Percentiles rank a stretch among this genome's conserved stretches.
These are phyloP conservation scores for Thelonectria discophora DNA, from an alignment of 2,329 filamentous ascomycete species.

Conservation along the genomic window DNA sequence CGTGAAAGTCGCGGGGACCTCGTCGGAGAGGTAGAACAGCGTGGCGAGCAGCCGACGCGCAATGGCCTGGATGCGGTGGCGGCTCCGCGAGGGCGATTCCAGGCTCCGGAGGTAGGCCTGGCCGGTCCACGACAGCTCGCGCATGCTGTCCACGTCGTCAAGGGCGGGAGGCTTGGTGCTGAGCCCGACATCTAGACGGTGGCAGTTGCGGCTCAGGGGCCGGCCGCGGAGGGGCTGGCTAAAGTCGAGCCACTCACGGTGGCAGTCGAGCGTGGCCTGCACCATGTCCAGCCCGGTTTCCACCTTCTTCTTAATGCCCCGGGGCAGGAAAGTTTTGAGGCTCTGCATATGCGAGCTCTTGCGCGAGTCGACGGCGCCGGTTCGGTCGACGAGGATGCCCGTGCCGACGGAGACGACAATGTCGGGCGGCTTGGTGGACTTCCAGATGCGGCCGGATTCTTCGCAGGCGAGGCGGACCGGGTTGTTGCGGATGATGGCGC, in stretches of 20 bases:
- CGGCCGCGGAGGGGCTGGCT: background rate
- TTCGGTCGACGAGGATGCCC: background rate
- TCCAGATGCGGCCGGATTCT: conserved; percentile 24
- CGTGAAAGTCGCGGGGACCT: background rate
- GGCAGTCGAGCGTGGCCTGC: conserved; percentile 3
- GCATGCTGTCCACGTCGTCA: background rate
- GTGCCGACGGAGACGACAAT: conserved; percentile 17
- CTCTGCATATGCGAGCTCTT: background rate
- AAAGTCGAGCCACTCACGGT: conserved; percentile 8
- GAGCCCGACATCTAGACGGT: background rate
- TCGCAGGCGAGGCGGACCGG: conserved; percentile 10
- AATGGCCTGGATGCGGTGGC: background rate
- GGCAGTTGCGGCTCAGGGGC: background rate
- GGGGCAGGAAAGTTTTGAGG: background rate
- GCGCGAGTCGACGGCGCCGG: background rate
- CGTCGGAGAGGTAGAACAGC: conserved; percentile 1
- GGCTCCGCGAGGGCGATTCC: background rate
- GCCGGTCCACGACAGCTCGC: background rate
- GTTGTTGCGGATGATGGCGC: conserved; percentile 18
- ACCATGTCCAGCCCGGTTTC: conserved; percentile 12
- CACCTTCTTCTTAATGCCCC: conserved; percentile 7
- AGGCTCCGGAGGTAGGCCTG: background rate
- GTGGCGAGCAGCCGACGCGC: conserved; percentile 1
- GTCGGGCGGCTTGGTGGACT: conserved; percentile 1
- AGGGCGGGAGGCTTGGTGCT: no score